Percentiles rank a stretch among this genome's conserved stretches.
Evolutionary conservation across 441 rosid species (phyloP).

Genomic region (Gossypium davidsonii): DNA sequence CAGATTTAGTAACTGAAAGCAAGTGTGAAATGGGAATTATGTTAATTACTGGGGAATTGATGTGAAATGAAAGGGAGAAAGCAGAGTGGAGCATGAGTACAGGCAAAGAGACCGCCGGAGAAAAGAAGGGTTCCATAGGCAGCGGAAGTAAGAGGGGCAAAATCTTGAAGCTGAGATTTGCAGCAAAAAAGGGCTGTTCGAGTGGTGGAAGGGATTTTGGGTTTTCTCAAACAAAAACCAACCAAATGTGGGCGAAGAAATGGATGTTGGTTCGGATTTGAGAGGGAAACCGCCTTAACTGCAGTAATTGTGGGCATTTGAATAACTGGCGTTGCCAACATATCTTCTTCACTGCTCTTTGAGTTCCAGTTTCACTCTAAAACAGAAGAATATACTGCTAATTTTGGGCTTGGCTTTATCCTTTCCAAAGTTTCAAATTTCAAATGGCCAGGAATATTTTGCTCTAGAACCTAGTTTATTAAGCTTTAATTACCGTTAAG

Average conservation of each 20-base stretch:
- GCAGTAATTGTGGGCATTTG: constrained; percentile 19
- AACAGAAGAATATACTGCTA: not conserved
- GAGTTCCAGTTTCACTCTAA: not conserved
- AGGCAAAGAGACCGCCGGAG: constrained; percentile 76
- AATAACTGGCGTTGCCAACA: constrained; percentile 15
- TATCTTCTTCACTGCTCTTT: constrained; percentile 4
- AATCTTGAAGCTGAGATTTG: constrained; percentile 50
- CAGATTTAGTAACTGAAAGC: constrained; percentile 49
- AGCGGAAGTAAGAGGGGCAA: constrained; percentile 59
- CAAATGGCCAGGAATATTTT: not conserved
- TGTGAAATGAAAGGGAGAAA: not conserved
- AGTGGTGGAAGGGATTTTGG: constrained; percentile 18
- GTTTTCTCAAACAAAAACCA: not conserved
- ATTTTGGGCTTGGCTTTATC: not conserved
- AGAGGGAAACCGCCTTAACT: not conserved
- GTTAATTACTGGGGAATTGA: not conserved
- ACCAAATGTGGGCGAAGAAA: not conserved
- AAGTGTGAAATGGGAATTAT: constrained; percentile 8
- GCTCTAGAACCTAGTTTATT: too few species aligned
- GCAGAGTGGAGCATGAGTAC: constrained; percentile 22
- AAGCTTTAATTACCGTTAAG: too few species aligned
- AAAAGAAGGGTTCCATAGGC: constrained; percentile 60
- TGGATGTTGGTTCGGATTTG: not conserved
- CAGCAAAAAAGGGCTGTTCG: constrained; percentile 31
- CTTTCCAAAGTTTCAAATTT: not conserved